phyloP scores from a whole-genome alignment of 1,284 basidiomycete species.

The Hortiboletus rubellus region DNA sequence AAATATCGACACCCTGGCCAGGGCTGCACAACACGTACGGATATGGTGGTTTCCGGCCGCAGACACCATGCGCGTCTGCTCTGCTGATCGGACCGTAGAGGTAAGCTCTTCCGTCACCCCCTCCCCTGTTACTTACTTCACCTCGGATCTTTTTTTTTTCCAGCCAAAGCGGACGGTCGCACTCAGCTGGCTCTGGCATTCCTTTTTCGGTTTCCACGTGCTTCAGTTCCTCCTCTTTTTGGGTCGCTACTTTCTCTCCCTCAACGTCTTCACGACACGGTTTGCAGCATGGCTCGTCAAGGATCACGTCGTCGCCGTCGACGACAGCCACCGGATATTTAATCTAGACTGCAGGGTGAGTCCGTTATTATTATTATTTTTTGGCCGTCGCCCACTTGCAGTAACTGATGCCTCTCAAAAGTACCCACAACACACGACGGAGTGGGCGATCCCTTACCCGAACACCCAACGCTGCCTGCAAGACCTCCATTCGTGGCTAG shows the following conservation, averaged over 20 bases:
- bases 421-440: slow-evolving; percentile 88
- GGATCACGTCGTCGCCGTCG: slow-evolving; percentile 52
- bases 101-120: slow-evolving; percentile 45
- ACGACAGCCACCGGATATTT: slow-evolving; percentile 78
- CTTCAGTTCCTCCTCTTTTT: slow-evolving; percentile 80
- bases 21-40: slow-evolving; percentile 82
- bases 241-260: slow-evolving; percentile 53
- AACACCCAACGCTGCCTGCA: slow-evolving; percentile 65
- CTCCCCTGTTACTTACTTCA: background rate
- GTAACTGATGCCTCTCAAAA: slow-evolving; percentile 9
- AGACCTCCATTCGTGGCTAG: slow-evolving; percentile 77
- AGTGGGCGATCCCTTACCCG: slow-evolving; percentile 87
- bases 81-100: slow-evolving; percentile 75
- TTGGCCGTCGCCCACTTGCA: slow-evolving; percentile 15
- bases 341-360: slow-evolving; percentile 81
- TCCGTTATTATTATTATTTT: background rate
- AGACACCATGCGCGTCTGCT: slow-evolving; percentile 71
- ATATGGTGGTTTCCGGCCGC: slow-evolving; percentile 95
- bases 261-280: slow-evolving; percentile 57
- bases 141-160: slow-evolving; percentile 5
- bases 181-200: slow-evolving; percentile 66
- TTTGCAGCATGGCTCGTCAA: slow-evolving; percentile 64
- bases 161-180: slow-evolving; percentile 51
- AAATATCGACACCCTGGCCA: slow-evolving; percentile 57
- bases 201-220: slow-evolving; percentile 71